phyloP scores from a whole-genome alignment of 805 yeast species.

The Candida jianshihensis region DNA sequence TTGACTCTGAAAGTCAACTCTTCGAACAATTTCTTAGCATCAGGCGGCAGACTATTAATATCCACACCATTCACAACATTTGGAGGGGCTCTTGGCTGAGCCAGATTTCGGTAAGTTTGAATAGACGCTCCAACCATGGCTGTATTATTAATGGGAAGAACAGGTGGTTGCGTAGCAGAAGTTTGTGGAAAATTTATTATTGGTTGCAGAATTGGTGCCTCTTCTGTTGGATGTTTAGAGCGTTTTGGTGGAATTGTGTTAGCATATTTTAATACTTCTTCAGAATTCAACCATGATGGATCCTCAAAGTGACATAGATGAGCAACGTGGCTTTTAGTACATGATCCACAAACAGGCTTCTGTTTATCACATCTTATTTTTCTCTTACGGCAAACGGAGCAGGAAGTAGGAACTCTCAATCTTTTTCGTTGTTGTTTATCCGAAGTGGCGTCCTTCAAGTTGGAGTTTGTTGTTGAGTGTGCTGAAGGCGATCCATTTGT shows the following conservation, averaged over 20 bases:
- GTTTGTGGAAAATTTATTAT: too few relatives aligned
- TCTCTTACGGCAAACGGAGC: slow-evolving; percentile 41
- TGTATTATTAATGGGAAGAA: neutral
- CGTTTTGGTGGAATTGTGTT: too few relatives aligned
- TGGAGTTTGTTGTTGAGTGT: too few relatives aligned
- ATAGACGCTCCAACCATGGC: neutral
- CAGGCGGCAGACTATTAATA: slow-evolving; percentile 5
- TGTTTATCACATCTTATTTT: slow-evolving; percentile 41
- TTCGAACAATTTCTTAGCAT: slow-evolving; percentile 18
- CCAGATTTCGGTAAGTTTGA: neutral
- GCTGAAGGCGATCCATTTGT: too few relatives aligned
- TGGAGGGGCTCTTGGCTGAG: slow-evolving; percentile 2
- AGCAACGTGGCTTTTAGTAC: slow-evolving; percentile 47
- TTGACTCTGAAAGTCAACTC: slow-evolving; percentile 34
- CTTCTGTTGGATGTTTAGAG: neutral
- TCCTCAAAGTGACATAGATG: slow-evolving; percentile 51
- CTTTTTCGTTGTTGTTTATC: slow-evolving; percentile 7
- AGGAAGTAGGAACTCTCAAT: slow-evolving; percentile 40
- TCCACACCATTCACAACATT: slow-evolving; percentile 1
- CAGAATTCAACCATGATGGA: slow-evolving; percentile 51
- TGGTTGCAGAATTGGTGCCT: too few relatives aligned
- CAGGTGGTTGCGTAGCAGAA: neutral
- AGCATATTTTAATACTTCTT: slow-evolving; percentile 34
- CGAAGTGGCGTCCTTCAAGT: too few relatives aligned
- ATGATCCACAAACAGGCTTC: slow-evolving; percentile 48